Evolutionary conservation across 306 rosid genomes (phyloP).

Genomic region (Glycine latifolia): DNA sequence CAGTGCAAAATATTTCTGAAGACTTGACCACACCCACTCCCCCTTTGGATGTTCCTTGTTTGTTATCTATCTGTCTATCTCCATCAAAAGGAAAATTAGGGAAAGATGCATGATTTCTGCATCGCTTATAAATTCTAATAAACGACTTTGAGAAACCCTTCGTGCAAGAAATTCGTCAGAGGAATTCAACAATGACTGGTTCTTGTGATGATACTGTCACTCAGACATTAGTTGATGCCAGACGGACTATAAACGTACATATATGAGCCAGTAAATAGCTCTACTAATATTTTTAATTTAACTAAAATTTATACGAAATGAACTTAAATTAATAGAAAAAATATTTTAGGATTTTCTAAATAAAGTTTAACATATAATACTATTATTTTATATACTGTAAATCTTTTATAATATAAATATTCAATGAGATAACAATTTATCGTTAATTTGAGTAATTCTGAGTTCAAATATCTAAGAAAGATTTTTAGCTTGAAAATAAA

Average conservation of each 20-base stretch:
- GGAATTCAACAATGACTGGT: not conserved
- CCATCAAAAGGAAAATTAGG: conserved; percentile 21
- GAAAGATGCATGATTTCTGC: not conserved
- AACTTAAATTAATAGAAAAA: not conserved
- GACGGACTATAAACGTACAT: not conserved
- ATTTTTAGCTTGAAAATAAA: too few species aligned
- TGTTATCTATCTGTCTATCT: conserved; percentile 38
- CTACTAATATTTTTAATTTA: not conserved
- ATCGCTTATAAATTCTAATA: not conserved
- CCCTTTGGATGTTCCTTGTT: not conserved
- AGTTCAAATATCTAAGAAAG: too few species aligned
- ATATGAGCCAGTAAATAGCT: not conserved
- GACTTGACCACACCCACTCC: conserved; percentile 36
- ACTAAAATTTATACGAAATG: not conserved
- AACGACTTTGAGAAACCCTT: not conserved
- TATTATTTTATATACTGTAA: too few species aligned
- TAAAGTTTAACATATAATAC: too few species aligned
- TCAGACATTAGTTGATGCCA: not conserved
- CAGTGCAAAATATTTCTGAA: conserved; percentile 30
- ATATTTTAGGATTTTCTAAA: too few species aligned
- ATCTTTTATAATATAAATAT: too few species aligned
- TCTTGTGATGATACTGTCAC: not conserved
- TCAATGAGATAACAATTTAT: too few species aligned
- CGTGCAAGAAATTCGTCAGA: conserved; percentile 9
- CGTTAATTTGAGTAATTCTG: too few species aligned